phyloP scores from a whole-genome alignment of 2,329 filamentous ascomycete species.

The Trichoderma sp. region DNA sequence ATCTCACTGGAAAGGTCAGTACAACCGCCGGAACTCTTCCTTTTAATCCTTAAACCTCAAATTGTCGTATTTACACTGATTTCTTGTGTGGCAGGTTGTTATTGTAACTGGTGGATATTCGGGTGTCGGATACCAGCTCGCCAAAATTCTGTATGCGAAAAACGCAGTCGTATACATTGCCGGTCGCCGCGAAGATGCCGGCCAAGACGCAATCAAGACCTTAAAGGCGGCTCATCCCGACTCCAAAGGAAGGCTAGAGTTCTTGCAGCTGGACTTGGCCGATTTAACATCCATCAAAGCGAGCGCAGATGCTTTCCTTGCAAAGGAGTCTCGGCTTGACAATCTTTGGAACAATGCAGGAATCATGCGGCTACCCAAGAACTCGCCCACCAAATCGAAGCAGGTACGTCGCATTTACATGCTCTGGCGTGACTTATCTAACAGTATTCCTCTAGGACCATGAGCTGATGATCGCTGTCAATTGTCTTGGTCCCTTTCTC shows the following conservation, averaged over 20 bases:
- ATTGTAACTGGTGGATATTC: conserved; percentile 49
- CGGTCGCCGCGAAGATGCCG: conserved; percentile 47
- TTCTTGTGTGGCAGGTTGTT: conserved; percentile 37
- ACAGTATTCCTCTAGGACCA: not conserved
- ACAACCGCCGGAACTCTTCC: not conserved
- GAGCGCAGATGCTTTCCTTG: conserved; percentile 34
- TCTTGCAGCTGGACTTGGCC: conserved; percentile 46
- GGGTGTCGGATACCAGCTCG: conserved; percentile 52
- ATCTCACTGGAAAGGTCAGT: conserved; percentile 44
- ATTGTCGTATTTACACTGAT: not conserved
- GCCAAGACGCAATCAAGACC: conserved; percentile 42
- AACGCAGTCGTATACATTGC: conserved; percentile 57
- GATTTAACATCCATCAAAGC: conserved; percentile 38
- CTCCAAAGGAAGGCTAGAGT: conserved; percentile 41
- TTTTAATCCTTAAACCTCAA: not conserved
- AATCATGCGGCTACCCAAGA: conserved; percentile 42
- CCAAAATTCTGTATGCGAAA: conserved; percentile 51
- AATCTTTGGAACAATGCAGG: conserved; percentile 47
- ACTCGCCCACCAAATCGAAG: conserved; percentile 19
- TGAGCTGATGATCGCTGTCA: conserved; percentile 40
- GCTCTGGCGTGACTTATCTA: not conserved
- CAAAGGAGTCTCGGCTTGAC: conserved; percentile 35
- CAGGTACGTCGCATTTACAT: not conserved
- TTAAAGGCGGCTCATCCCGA: conserved; percentile 39
- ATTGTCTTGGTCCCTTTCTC: conserved; percentile 38